Conservation (phyloP, 2,329 filamentous ascomycete genomes). For the Diaporthe citrichinensis region DNA sequence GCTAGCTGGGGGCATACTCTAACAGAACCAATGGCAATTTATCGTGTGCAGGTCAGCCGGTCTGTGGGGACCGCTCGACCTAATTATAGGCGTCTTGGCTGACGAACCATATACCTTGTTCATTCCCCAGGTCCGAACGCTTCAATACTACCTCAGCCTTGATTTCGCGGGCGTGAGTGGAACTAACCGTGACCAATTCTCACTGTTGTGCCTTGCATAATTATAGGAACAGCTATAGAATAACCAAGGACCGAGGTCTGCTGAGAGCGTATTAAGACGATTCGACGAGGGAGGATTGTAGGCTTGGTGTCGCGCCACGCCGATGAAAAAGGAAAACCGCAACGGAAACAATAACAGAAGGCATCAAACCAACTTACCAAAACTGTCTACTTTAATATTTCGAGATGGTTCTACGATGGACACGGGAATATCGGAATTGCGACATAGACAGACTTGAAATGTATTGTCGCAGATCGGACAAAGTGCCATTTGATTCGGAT, state of each 20-base stretch:
- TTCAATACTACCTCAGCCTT: conserved; percentile 6
- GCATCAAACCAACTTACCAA: too few relatives aligned
- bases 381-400: too few relatives aligned
- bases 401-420: too few relatives aligned
- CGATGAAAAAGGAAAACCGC: too few relatives aligned
- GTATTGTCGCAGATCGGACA: too few relatives aligned
- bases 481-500: too few relatives aligned
- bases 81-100: conserved; percentile 7
- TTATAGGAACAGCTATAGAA: neutral
- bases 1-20: neutral
- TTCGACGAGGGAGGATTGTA: neutral
- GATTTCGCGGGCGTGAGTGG: neutral
- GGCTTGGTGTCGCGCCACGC: too few relatives aligned
- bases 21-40: conserved; percentile 8
- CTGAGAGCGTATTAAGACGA: too few relatives aligned
- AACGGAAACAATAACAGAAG: too few relatives aligned
- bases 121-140: neutral
- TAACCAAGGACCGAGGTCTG: neutral
- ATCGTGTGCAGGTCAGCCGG: neutral
- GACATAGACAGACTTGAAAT: too few relatives aligned
- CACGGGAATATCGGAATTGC: too few relatives aligned
- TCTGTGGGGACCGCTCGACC: conserved; percentile 3
- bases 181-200: neutral
- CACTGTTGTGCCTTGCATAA: neutral
- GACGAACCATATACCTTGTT: neutral